Evolutionary conservation across 495 filamentous ascomycete species (phyloP), one percentile per base, ranked within the genome.

Genomic region (Penicillium pancosmium): DNA sequence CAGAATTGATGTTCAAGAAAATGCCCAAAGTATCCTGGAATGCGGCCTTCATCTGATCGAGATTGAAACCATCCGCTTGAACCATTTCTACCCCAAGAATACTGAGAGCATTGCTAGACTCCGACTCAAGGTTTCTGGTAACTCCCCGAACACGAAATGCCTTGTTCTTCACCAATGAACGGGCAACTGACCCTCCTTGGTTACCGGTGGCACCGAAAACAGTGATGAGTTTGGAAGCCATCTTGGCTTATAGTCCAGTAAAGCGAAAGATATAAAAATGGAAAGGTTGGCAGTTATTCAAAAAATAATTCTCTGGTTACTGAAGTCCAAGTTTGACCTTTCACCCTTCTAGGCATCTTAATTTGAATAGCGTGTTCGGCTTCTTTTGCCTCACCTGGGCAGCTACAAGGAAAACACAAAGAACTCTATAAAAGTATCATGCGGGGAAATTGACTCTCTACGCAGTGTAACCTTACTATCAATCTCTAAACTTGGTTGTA

Each of bases 51-150:
- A 75, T 63, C 19, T 64, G 34, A 0, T 57, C 52, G 1, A 4
- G 52, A 40, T 76, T 68, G 43, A 79, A 70, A 8, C 80, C 68
- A 57, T 83, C 69, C 27, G 65, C 80, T 21, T 65, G 43, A 9
- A 82, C 73, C 9, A 85, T 59, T 35, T 84, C 79, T 23, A 78
- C 78, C 10, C 83, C 84, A 41, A 66, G 67, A 13, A 64, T 51
- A 12, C 50, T 56, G 50, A 80, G 71, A 0, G 68, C 65, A 57
- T 73, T 62, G n/a, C 69, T 63, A 33, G 73, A 75, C 6, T 73
- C 61, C 27, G 79, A 81, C 4, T 68, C 59, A 8, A 70, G 54
- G 51, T 77, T 70, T 25, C 80, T 68, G 13, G 77, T 77, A 5
- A 81, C 59, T 4, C 54, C 75, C n/a, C 75, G 68, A 15, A 80